Evolutionary conservation across 129 eudicot species (phyloP), one percentile per base, ranked within the genome.

Genomic region (Tanacetum coccineum): DNA sequence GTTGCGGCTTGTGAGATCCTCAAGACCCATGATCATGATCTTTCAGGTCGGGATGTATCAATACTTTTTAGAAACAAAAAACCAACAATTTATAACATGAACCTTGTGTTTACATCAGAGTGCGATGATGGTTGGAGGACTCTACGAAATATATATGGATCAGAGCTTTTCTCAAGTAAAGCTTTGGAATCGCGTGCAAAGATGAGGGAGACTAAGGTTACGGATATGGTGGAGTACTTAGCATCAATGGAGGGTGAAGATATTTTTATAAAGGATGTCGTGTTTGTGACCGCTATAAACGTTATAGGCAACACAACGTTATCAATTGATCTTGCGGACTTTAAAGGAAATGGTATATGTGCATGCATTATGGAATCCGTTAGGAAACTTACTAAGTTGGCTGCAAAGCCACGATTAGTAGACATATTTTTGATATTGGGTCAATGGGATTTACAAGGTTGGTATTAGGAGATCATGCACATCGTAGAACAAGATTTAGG

Each of bases 1-100:
- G 19, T 54, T 0, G 81, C 79, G 3, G 83, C 83, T 4, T 22
- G 40, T 1, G 74, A 84, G 59, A 80, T 84, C 63, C 89, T 84
- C 71, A 84, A 68, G n/a, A 62, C 76, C 10, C 77, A 80, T 9
- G 85, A 84, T 50, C 55, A 72, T 1, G 44, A 54, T 14, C 58
- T 78, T 4, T 74, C 81, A 1, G 81, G 49, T 4, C 71, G 85
- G 3, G 21, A 39, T 3, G 72, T 74, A 7, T 68, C 86, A 3
- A n/a, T 19, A 19, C 54, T 67, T 0, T 25, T 75, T 20, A 71
- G 59, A 11, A n/a, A 57, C 20, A 52, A 67, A 12, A 14, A 47
- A 14, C 22, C 64, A 6, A 75, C 68, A 3, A 60, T 63, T 54
- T 54, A 76, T 10, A 57, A 62, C 2, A 39, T 49, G 53, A 53